These are phyloP conservation scores for Echinosophora koreensis DNA, from an alignment of 306 rosid genomes.

Conservation along the genomic window DNA sequence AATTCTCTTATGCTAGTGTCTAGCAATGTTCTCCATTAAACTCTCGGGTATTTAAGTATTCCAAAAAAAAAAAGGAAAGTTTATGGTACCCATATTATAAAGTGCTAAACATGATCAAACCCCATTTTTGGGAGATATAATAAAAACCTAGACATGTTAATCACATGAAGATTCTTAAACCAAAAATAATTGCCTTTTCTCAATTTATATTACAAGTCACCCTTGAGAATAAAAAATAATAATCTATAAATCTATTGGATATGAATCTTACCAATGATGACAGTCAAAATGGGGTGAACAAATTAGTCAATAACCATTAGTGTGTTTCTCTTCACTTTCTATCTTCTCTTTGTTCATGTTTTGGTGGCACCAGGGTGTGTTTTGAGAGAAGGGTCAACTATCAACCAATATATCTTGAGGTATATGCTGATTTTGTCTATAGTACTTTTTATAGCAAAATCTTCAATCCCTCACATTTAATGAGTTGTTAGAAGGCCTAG, in stretches of 20 bases:
- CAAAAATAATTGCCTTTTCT: neutral
- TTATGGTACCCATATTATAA: neutral
- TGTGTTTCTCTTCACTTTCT: neutral
- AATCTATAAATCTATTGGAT: neutral
- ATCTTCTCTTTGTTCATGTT: neutral
- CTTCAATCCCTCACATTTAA: neutral
- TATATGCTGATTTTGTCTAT: neutral
- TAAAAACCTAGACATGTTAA: neutral
- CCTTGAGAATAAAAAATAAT: neutral
- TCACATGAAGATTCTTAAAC: neutral
- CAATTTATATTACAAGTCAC: neutral
- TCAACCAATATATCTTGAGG: neutral
- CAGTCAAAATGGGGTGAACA: neutral
- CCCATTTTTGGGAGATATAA: neutral
- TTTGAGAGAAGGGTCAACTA: slow-evolving; percentile 2
- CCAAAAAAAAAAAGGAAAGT: neutral
- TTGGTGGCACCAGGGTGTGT: neutral
- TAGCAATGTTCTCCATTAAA: neutral
- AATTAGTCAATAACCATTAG: neutral
- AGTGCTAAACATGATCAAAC: neutral
- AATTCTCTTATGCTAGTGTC: no score
- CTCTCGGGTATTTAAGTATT: neutral
- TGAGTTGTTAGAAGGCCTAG: neutral
- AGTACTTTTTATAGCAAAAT: neutral
- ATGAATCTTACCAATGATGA: neutral